phyloP scores from a whole-genome alignment of 2,329 filamentous ascomycete species.

The Lachnellula willkommii region DNA sequence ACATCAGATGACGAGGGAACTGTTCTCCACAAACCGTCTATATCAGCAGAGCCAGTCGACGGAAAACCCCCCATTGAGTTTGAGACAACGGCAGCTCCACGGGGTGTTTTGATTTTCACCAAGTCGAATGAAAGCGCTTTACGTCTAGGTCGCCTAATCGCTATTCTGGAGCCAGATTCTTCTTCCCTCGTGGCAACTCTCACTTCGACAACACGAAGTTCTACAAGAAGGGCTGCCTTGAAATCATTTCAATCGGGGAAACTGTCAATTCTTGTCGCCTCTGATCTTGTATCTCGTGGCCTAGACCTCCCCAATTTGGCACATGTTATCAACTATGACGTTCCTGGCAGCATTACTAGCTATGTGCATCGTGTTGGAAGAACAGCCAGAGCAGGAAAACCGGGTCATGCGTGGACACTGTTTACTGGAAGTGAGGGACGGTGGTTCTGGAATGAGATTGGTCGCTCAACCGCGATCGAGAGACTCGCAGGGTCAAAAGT shows the following conservation, averaged over 20 bases:
- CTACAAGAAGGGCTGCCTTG: constrained; percentile 61
- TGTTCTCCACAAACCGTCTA: background rate
- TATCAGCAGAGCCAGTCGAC: background rate
- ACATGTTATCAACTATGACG: constrained; percentile 90
- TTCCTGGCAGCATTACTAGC: constrained; percentile 71
- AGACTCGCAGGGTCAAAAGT: constrained; percentile 39
- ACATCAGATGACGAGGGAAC: constrained; percentile 6
- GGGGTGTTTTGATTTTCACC: constrained; percentile 71
- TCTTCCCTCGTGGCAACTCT: constrained; percentile 59
- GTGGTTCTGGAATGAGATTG: constrained; percentile 89
- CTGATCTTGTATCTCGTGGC: constrained; percentile 87
- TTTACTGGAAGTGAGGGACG: constrained; percentile 69
- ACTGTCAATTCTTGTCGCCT: constrained; percentile 75
- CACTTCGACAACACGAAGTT: constrained; percentile 72
- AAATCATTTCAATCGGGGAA: constrained; percentile 58
- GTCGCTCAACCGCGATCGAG: constrained; percentile 47
- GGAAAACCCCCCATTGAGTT: constrained; percentile 7
- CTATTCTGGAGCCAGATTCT: constrained; percentile 57
- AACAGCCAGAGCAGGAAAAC: constrained; percentile 74
- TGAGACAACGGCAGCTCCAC: constrained; percentile 18
- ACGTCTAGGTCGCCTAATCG: constrained; percentile 77
- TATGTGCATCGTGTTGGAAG: constrained; percentile 92
- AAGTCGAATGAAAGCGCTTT: constrained; percentile 83
- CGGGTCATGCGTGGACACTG: constrained; percentile 79
- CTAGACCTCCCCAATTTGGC: constrained; percentile 75